Conservation (phyloP, 108 stramenopile species). For the Aurantiochytrium sp. region DNA sequence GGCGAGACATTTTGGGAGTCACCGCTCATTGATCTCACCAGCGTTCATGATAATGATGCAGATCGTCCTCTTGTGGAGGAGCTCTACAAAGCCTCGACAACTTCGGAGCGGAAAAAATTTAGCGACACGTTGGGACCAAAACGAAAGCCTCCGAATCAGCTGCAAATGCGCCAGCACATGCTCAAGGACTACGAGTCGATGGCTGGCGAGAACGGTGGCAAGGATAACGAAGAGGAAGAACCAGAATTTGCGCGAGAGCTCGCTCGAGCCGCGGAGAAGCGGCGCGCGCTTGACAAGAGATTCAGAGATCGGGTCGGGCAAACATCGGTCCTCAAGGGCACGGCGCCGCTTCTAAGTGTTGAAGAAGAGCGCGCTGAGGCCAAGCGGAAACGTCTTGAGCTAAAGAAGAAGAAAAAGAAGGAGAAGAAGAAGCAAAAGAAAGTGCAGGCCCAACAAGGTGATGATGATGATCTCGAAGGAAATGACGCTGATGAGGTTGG, state of each 20-base stretch:
- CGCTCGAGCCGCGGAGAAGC: not conserved
- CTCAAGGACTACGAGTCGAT: not conserved
- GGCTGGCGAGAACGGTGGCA: not conserved
- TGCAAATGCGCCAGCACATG: conserved; percentile 20
- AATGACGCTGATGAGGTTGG: not conserved
- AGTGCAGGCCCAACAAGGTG: not conserved
- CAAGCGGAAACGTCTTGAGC: not conserved
- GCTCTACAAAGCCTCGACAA: not conserved
- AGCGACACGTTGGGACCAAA: not conserved
- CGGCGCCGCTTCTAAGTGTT: not conserved
- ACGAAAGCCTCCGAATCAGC: not conserved
- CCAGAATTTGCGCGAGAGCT: not conserved
- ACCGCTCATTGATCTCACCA: conserved; percentile 35
- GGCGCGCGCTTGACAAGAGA: conserved; percentile 6
- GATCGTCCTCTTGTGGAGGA: not conserved
- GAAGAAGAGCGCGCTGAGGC: not conserved
- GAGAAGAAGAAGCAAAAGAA: not conserved
- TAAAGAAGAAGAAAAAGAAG: not conserved
- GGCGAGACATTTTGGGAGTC: conserved; percentile 61
- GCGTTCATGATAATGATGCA: conserved; percentile 27
- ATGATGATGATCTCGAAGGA: not conserved
- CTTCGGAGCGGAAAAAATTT: not conserved
- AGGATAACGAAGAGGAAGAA: not conserved
- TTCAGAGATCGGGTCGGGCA: not conserved
- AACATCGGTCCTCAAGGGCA: not conserved